phyloP scores from a whole-genome alignment of 805 yeast species.

The Tetrapisispora arboricola region DNA sequence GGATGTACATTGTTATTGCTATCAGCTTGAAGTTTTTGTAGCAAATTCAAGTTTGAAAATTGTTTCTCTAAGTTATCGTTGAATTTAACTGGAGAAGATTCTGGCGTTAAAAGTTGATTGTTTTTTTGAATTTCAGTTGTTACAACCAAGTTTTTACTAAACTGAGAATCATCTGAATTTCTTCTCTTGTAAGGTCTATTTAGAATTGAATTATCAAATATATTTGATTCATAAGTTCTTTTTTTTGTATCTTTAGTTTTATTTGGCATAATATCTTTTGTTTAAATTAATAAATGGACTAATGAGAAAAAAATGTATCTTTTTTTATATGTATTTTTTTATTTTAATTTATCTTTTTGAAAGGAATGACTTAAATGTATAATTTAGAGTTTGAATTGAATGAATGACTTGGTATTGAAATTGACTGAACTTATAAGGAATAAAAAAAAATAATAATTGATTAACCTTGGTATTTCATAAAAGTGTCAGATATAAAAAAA shows the following conservation, averaged over 20 bases:
- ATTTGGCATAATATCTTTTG: not conserved
- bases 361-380: no score
- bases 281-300: not conserved
- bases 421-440: no score
- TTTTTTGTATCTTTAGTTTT: conserved; percentile 1
- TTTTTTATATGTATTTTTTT: no score
- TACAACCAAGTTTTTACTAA: not conserved
- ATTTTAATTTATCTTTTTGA: no score
- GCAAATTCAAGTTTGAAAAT: conserved; percentile 6
- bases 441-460: no score
- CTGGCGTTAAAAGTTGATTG: conserved; percentile 2
- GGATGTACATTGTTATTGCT: conserved; percentile 17
- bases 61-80: conserved; percentile 3
- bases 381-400: no score
- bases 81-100: conserved; percentile 3
- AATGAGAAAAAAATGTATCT: not conserved
- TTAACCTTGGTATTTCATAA: no score
- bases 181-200: conserved; percentile 8
- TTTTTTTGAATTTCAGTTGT: not conserved
- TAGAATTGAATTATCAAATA: conserved; percentile 5
- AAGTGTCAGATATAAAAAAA: no score
- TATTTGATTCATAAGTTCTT: conserved; percentile 11
- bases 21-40: conserved; percentile 1
- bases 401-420: no score
- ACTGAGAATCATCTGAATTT: not conserved